Base-by-base conservation (phyloP, 2,329 filamentous ascomycete species). In the Cytospora schulzeri region DNA sequence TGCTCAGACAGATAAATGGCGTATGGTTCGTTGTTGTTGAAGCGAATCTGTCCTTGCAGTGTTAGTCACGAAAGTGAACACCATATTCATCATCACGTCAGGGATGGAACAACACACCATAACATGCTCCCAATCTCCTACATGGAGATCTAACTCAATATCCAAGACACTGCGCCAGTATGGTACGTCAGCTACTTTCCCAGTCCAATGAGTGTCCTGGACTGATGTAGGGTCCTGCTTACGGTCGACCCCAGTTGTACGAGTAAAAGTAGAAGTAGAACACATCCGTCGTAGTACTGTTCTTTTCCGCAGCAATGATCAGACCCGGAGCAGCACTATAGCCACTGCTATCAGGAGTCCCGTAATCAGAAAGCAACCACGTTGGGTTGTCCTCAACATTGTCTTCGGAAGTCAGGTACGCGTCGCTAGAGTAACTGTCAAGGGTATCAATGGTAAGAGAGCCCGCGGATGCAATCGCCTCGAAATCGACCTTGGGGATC, bases 91-190 rank as follows among this genome's bases (percentile, higher is more conserved):
- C 9, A 24, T 48, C 19, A 4, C 6, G 17, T 17, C 17, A n/a
- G 6, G 8, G 38, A 41, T 41, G 33, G 33, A 14, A 35, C 12
- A 4, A 24, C 50, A 19, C 29, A 71, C 69, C 68, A 72, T 69
- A 14, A 59, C 64, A 51, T 72, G 70, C 51, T 72, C 70, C 70
- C 70, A 72, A 59, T 72, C 70, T 15, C 70, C 70, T 9, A 71
- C 68, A 51, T 71, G 70, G 51, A 71, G 65, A 53, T 68, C 68
- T 53, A 72, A 72, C 26, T 67, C 54, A 52, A 70, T 66, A 12
- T 55, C 68, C 12, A 71, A 33, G 26, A 72, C 65, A 9, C 67
- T 71, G n/a, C 17, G 22, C 9, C 8, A 57, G 0, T 4, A 14
- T 15, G 50, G 8, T 55, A 38, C 24, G 11, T 50, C 15, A 64